A percentile compares a stretch with the other conserved stretches of the same genome.
Evolutionary conservation across 805 yeast species (phyloP).

Genomic region (Saccharomycodes ludwigii): DNA sequence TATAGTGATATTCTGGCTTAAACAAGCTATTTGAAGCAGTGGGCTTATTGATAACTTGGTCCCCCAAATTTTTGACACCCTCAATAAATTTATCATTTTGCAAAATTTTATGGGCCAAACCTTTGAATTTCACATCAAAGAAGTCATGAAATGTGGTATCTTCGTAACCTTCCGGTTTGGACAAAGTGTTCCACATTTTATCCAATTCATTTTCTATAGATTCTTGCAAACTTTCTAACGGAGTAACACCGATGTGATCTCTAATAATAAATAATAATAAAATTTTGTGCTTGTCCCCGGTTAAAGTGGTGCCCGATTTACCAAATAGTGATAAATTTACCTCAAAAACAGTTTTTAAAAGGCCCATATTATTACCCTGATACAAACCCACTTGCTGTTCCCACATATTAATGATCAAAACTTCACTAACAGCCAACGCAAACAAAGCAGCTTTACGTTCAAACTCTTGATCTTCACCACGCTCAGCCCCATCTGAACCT

Average conservation of each 20-base stretch:
- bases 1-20: constrained; percentile 63
- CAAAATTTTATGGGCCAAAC: constrained; percentile 75
- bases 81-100: constrained; percentile 57
- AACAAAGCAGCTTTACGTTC: constrained; percentile 93
- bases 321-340: constrained; percentile 84
- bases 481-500: constrained; percentile 95
- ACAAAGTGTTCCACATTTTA: constrained; percentile 66
- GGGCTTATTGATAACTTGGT: constrained; percentile 32
- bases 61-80: constrained; percentile 54
- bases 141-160: constrained; percentile 53
- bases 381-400: constrained; percentile 94
- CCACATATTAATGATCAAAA: constrained; percentile 88
- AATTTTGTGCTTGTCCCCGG: constrained; percentile 44
- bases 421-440: constrained; percentile 85
- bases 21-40: constrained; percentile 32
- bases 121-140: constrained; percentile 73
- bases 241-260: constrained; percentile 83
- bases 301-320: constrained; percentile 21
- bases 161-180: constrained; percentile 56
- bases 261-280: constrained; percentile 77
- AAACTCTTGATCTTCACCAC: constrained; percentile 97
- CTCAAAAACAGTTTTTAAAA: constrained; percentile 90
- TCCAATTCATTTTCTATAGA: constrained; percentile 62
- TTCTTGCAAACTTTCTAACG: constrained; percentile 53
- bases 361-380: constrained; percentile 96